Evolutionary conservation across 441 rosid species (phyloP), one percentile per base, ranked within the genome.

Genomic region (Melastoma candidum): DNA sequence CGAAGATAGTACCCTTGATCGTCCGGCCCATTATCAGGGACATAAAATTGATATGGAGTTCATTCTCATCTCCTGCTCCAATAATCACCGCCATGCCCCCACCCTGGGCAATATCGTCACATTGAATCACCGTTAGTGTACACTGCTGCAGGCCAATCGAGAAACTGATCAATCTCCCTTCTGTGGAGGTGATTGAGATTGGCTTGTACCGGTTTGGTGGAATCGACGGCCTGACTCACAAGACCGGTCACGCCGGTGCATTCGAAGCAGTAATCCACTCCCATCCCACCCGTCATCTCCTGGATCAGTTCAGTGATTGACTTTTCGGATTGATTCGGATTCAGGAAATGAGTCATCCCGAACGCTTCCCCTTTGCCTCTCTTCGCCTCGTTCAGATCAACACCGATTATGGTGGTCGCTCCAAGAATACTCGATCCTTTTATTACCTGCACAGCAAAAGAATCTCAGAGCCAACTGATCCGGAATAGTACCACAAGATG

Each of bases 281-380:
- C 80, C 7, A 54, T 14, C 26, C 77, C 83, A 36, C 39, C 55
- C 0, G 75, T 78, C 54, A 68, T 17, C 4, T 68, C 80, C 32
- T 56, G 68, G 2, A 78, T 46, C 48, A 68, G 10, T 32, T 76
- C 66, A 2, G 77, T 54, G 48, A 78, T 56, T 0, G 78, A 50
- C 44, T 68, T 63, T 1, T 48, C 58, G 10, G 53, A 56, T 4
- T 49, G 68, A 0, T 55, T 51, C 1, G 81, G 78, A 26, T 76
- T 76, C 39, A 78, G 56, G 56, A 81, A 81, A 52, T 74, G 56
- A 0, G 82, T 81, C 75, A 78, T 70, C 47, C 87, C 87, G 51
- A 74, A 70, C 2, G 57, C 65, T 51, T 49, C 26, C 29, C 80
- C 80, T 56, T 74, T 78, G 1, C 32, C 71, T 9, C 61, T 62